A percentile compares a stretch with the other conserved stretches of the same genome.
Evolutionary conservation across 2,329 filamentous ascomycete genomes (phyloP).

Genomic region (Ophiostoma himal-ulmi): DNA sequence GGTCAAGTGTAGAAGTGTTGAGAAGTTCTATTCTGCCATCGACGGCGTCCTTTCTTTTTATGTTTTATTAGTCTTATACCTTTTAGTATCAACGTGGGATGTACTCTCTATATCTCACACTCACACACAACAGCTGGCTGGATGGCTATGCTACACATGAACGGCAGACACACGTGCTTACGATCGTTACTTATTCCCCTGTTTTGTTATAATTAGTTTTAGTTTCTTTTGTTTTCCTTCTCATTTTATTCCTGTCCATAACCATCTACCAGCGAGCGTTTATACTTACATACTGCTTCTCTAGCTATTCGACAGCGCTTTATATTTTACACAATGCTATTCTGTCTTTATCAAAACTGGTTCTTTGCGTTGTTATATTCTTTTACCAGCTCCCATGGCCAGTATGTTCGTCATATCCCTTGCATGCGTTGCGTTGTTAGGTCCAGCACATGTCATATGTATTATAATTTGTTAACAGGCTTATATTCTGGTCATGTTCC

Average conservation of each 20-base stretch:
- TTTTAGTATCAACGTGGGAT: conserved; percentile 1
- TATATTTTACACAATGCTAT: background rate
- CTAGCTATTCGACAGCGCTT: background rate
- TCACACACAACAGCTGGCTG: background rate
- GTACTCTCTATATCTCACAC: background rate
- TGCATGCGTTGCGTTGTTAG: background rate
- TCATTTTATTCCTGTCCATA: background rate
- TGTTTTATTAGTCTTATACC: conserved; percentile 7
- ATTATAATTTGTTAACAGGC: no score
- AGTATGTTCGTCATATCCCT: background rate
- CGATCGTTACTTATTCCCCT: conserved; percentile 3
- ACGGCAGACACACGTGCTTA: conserved; percentile 8
- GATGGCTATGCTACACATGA: background rate
- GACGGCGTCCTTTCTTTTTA: conserved; percentile 10
- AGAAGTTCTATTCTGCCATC: background rate
- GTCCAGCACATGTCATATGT: no score
- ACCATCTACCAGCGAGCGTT: conserved; percentile 1
- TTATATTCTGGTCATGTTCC: no score
- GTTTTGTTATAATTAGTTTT: background rate
- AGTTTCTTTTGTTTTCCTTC: background rate
- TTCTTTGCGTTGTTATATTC: no score
- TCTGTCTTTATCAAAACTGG: background rate
- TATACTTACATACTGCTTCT: background rate
- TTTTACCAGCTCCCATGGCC: no score
- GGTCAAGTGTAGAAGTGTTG: background rate